These are phyloP conservation scores for Aphanomyces stellatus DNA, from an alignment of 352 stramenopile genomes.

Conservation along the genomic window DNA sequence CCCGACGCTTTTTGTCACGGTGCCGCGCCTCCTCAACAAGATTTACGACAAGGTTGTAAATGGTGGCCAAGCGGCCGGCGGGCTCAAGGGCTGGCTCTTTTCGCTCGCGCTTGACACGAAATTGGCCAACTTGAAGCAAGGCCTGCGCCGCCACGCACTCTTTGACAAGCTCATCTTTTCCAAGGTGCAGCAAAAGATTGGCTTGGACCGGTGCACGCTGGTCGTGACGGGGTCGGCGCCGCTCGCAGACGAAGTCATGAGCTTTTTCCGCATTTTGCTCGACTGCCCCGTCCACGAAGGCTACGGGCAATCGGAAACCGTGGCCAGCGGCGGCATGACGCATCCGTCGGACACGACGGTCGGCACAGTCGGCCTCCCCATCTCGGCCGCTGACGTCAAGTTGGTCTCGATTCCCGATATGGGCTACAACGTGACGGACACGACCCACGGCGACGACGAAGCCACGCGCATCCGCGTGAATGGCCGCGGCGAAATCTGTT, in stretches of 20 bases:
- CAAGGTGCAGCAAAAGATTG: constrained; percentile 86
- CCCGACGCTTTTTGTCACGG: constrained; percentile 90
- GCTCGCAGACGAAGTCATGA: constrained; percentile 87
- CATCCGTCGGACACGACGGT: constrained; percentile 30
- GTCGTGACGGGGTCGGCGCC: constrained; percentile 93
- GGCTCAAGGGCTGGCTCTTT: constrained; percentile 60
- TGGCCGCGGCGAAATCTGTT: constrained; percentile 22
- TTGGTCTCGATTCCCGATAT: constrained; percentile 95
- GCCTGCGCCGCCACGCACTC: constrained; percentile 62
- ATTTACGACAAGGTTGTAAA: constrained; percentile 94
- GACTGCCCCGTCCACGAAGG: constrained; percentile 87
- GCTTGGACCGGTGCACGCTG: constrained; percentile 59
- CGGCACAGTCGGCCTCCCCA: constrained; percentile 88
- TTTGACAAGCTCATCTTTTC: constrained; percentile 96
- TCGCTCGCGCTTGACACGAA: constrained; percentile 51
- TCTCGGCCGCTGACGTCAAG: constrained; percentile 81
- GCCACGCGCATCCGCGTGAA: neutral
- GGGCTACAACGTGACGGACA: constrained; percentile 36
- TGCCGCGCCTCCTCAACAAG: constrained; percentile 94
- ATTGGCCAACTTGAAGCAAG: constrained; percentile 35
- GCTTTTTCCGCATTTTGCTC: constrained; percentile 91
- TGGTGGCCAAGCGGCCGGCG: constrained; percentile 43
- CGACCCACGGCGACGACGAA: constrained; percentile 21
- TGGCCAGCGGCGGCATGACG: constrained; percentile 31
- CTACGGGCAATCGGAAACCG: constrained; percentile 92